Percentiles rank a stretch among this genome's conserved stretches.
Evolutionary conservation across 352 stramenopile genomes (phyloP).

Genomic region (Elongisporangium anandrum): DNA sequence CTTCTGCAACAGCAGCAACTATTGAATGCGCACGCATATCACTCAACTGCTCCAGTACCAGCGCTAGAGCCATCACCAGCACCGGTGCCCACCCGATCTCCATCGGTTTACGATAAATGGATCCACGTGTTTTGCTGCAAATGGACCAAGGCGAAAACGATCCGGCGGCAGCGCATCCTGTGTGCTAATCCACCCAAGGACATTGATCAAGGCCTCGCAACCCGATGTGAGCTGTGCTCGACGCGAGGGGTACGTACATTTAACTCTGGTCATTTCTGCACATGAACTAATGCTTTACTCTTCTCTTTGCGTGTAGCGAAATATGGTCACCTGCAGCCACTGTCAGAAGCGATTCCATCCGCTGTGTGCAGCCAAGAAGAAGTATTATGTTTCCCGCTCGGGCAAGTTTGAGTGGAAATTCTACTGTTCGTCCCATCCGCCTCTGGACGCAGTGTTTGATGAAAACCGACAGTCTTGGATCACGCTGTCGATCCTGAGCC

Average conservation of each 20-base stretch:
- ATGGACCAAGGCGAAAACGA: slow-evolving; percentile 62
- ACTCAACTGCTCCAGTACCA: background rate
- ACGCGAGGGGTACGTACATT: slow-evolving; percentile 26
- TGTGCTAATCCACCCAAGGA: slow-evolving; percentile 32
- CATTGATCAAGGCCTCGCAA: slow-evolving; percentile 15
- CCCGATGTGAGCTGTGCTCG: slow-evolving; percentile 59
- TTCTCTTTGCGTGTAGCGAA: slow-evolving; percentile 21
- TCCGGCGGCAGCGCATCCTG: slow-evolving; percentile 63
- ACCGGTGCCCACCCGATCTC: background rate
- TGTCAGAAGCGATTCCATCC: slow-evolving; percentile 72
- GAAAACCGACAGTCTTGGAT: slow-evolving; percentile 70
- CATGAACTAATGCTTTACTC: background rate
- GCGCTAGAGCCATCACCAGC: background rate
- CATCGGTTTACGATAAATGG: slow-evolving; percentile 36
- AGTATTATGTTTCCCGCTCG: slow-evolving; percentile 53
- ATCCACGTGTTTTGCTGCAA: slow-evolving; percentile 78
- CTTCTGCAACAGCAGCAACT: slow-evolving; percentile 1
- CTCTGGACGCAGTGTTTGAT: slow-evolving; percentile 65
- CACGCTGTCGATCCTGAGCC: slow-evolving; percentile 63
- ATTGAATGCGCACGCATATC: slow-evolving; percentile 2
- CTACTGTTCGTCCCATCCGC: slow-evolving; percentile 67
- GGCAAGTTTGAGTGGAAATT: slow-evolving; percentile 71
- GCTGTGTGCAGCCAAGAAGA: slow-evolving; percentile 66
- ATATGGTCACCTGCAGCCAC: slow-evolving; percentile 46
- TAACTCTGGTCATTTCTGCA: background rate